phyloP scores from a whole-genome alignment of 331 rosid genomes.

The Saraca asoca region DNA sequence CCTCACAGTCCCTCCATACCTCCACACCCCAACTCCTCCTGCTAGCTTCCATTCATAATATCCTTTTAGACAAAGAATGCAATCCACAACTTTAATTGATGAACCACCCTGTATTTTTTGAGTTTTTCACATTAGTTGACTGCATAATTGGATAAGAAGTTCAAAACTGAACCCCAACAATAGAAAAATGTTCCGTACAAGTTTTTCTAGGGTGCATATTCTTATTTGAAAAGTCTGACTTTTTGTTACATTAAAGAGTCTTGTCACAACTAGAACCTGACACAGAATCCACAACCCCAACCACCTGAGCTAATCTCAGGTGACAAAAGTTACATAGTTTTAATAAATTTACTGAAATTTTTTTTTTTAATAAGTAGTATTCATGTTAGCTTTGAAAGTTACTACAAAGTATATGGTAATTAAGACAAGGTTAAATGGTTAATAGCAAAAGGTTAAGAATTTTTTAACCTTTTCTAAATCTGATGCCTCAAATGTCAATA shows the following conservation, averaged over 20 bases:
- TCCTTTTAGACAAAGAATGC: constrained; percentile 95
- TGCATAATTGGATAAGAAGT: neutral
- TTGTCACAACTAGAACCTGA: no score
- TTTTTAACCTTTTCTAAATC: constrained; percentile 83
- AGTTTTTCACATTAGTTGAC: constrained; percentile 25
- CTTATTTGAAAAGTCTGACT: no score
- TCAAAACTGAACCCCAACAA: neutral
- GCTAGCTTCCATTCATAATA: constrained; percentile 88
- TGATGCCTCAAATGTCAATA: constrained; percentile 93
- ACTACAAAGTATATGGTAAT: neutral
- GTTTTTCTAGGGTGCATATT: no score
- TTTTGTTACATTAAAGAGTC: no score
- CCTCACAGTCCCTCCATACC: constrained; percentile 96
- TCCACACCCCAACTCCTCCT: constrained; percentile 97
- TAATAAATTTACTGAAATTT: no score
- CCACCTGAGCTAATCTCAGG: no score
- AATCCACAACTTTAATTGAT: constrained; percentile 87
- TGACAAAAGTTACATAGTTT: no score
- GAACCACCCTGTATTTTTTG: constrained; percentile 80
- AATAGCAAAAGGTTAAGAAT: neutral
- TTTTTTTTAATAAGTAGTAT: no score
- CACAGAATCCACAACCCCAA: no score
- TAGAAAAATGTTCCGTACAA: no score
- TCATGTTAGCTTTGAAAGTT: neutral
- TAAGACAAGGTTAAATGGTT: neutral